These are phyloP conservation scores for Keithomyces neogunnii DNA, from an alignment of 2,329 filamentous ascomycete species.

Conservation along the genomic window DNA sequence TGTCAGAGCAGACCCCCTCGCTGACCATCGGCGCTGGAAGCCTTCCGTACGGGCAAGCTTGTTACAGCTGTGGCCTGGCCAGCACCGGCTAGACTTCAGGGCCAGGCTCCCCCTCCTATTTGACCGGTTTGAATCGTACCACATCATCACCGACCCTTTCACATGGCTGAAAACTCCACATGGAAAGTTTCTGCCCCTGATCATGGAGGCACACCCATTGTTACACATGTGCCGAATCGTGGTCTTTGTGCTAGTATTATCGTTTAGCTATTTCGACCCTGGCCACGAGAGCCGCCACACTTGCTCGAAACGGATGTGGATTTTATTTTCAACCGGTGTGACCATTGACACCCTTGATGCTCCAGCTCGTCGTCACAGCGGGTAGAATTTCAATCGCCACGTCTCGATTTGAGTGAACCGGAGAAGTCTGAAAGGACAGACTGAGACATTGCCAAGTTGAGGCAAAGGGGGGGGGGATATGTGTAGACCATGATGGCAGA, in stretches of 20 bases:
- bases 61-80: background rate
- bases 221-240: background rate
- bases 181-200: background rate
- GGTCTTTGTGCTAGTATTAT: background rate
- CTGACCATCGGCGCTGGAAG: background rate
- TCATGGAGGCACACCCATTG: background rate
- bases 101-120: background rate
- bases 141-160: background rate
- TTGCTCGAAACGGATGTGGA: background rate
- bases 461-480: background rate
- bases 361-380: background rate
- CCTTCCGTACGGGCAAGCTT: too few species aligned
- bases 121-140: background rate
- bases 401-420: background rate
- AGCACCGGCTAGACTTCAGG: background rate
- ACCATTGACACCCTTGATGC: background rate
- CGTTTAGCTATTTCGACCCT: background rate
- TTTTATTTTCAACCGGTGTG: background rate
- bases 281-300: background rate
- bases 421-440: background rate
- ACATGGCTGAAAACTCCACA: background rate
- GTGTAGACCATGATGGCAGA: background rate
- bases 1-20: too few species aligned
- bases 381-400: background rate
- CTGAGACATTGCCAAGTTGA: background rate